These are phyloP conservation scores for Colletotrichum cereale DNA, from an alignment of 2,329 filamentous ascomycete genomes.

Conservation along the genomic window DNA sequence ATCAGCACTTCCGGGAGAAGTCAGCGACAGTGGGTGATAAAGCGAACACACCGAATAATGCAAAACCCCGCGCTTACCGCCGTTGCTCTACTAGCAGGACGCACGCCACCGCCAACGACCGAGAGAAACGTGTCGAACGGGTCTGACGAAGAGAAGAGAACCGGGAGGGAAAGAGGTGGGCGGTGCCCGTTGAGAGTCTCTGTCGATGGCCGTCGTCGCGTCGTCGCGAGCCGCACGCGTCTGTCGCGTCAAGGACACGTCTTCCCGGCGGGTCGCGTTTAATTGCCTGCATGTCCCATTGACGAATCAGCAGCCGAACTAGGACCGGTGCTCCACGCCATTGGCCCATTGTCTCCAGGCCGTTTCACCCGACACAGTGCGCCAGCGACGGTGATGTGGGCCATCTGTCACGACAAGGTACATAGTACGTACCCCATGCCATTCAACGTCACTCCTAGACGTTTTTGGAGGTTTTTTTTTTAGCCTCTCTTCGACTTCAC, in stretches of 20 bases:
- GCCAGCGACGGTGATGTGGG: background rate
- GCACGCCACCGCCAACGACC: background rate
- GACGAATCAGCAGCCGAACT: constrained; percentile 1
- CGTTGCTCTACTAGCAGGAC: background rate
- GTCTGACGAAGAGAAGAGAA: background rate
- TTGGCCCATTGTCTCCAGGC: constrained; percentile 19
- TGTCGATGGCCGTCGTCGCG: constrained; percentile 33
- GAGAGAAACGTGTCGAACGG: background rate
- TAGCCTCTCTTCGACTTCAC: background rate
- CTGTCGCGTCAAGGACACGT: constrained; percentile 22
- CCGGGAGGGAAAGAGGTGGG: constrained; percentile 6
- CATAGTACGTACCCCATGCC: constrained; percentile 31
- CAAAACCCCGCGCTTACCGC: constrained; percentile 18
- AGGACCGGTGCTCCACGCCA: background rate
- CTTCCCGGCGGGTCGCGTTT: constrained; percentile 18
- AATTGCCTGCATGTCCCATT: constrained; percentile 30
- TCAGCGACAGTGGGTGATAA: background rate
- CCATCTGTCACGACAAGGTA: constrained; percentile 3
- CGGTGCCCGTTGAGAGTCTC: constrained; percentile 14
- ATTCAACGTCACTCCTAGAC: constrained; percentile 29
- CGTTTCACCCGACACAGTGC: constrained; percentile 35
- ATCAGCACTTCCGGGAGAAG: background rate
- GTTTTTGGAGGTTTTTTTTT: background rate
- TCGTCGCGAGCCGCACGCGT: constrained; percentile 33
- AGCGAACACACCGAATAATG: background rate